These are phyloP conservation scores for Lecanicillium sp. DNA, from an alignment of 2,329 filamentous ascomycete genomes.

Conservation along the genomic window DNA sequence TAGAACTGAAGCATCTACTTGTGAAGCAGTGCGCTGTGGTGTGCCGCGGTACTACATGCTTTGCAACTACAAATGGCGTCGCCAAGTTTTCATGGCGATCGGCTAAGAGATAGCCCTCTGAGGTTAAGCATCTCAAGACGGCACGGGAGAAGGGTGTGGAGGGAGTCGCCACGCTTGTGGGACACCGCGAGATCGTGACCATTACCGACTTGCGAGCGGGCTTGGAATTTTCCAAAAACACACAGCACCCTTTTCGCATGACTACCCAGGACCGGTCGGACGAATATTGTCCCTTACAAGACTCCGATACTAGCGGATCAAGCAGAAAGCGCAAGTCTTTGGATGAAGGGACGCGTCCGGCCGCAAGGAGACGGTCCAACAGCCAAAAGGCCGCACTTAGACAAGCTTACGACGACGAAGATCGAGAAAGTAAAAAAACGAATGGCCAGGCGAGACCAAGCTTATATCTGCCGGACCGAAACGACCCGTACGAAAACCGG, in stretches of 20 bases:
- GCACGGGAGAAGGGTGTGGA: slow-evolving; percentile 5
- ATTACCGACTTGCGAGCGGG: too few relatives aligned
- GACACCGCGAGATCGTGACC: slow-evolving; percentile 3
- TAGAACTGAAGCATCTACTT: slow-evolving; percentile 10
- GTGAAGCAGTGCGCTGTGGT: slow-evolving; percentile 10
- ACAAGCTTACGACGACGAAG: slow-evolving; percentile 1
- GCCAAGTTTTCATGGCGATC: slow-evolving; percentile 9
- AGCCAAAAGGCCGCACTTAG: slow-evolving; percentile 9
- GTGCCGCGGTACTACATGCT: slow-evolving; percentile 13
- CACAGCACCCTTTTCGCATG: slow-evolving; percentile 3
- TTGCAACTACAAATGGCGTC: slow-evolving; percentile 2
- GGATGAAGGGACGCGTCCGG: slow-evolving; percentile 4
- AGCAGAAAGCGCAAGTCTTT: slow-evolving; percentile 7
- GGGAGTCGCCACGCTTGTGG: slow-evolving; percentile 5
- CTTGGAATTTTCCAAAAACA: slow-evolving; percentile 4
- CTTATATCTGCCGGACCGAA: slow-evolving; percentile 6
- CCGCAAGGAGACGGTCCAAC: slow-evolving; percentile 8
- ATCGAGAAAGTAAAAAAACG: slow-evolving; percentile 2
- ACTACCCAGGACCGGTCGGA: slow-evolving; percentile 1
- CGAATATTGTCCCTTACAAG: slow-evolving; percentile 1
- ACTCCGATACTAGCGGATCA: slow-evolving; percentile 3
- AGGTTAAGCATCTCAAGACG: slow-evolving; percentile 1
- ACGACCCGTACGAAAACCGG: slow-evolving; percentile 11
- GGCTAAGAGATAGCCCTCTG: slow-evolving; percentile 2
- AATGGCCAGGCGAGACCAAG: slow-evolving; percentile 7